These are phyloP conservation scores for Pseudozyma pruni DNA, from an alignment of 1,284 basidiomycete genomes.

Conservation along the genomic window DNA sequence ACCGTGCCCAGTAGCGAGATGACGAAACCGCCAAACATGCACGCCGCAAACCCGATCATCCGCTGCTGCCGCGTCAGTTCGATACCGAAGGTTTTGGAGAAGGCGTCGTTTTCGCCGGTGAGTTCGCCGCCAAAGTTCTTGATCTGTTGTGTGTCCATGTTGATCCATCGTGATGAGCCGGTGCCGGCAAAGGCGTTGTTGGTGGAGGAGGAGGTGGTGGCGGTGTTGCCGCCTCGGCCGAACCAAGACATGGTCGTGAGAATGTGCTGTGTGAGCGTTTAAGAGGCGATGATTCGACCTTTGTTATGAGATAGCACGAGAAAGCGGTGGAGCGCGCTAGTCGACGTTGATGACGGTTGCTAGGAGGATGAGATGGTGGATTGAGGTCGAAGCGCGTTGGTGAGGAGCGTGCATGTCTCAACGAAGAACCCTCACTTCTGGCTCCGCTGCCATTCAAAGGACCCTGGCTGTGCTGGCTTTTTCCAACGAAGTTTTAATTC, in stretches of 20 bases:
- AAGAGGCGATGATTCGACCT: neutral
- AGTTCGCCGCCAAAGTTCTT: conserved; percentile 58
- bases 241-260: conserved; percentile 39
- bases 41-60: conserved; percentile 58
- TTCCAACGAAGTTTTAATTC: neutral
- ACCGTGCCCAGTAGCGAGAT: conserved; percentile 84
- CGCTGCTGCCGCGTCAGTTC: conserved; percentile 61
- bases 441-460: neutral
- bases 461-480: neutral
- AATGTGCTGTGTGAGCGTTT: neutral
- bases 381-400: neutral
- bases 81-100: conserved; percentile 55
- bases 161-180: conserved; percentile 55
- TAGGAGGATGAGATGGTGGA: too few relatives aligned
- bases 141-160: conserved; percentile 58
- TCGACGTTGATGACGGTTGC: too few relatives aligned
- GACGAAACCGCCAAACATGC: conserved; percentile 70
- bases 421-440: too few relatives aligned
- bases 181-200: conserved; percentile 32
- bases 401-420: too few relatives aligned
- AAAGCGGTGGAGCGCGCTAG: too few relatives aligned
- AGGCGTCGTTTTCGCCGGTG: conserved; percentile 60
- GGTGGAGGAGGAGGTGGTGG: conserved; percentile 9
- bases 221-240: conserved; percentile 12
- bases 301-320: too few relatives aligned